Evolutionary conservation across 345 rosid species (phyloP), one percentile per base, ranked within the genome.

Genomic region (Brassica cretica): DNA sequence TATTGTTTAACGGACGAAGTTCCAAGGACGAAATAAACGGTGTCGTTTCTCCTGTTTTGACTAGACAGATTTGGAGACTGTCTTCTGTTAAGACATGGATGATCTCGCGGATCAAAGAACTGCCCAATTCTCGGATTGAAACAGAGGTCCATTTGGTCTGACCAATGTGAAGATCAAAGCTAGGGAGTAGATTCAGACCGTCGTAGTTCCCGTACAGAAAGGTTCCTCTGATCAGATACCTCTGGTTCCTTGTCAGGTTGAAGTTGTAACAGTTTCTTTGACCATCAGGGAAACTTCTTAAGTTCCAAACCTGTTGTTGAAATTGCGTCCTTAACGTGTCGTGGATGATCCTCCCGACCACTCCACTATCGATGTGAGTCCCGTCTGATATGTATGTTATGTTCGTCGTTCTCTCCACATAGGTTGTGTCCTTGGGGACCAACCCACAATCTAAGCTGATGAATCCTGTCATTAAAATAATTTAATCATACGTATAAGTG

Each of bases 271-370:
- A 73, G 41, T 73, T 73, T 62, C 60, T 41, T 32, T 21, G 5
- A 9, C 76, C 76, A 6, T 73, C 46, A 29, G 70, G 77, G 59
- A 73, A 73, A 24, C 62, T 63, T 73, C 77, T 73, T 18, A 64
- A 35, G 65, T 16, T 51, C 70, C 61, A 39, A 18, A 14, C 2
- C 15, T 72, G 75, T 41, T 72, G 66, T 16, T 72, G 66, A 39
- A 37, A 37, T 24, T 10, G 1, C 64, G 64, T 59, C 64, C 32
- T 59, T 59, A 59, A 59, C 64, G 32, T 59, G 12, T 59, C 64
- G 27, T 59, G 1, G 24, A 21, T 24, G 64, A 59, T 59, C 64
- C 32, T 59, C 32, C 64, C 7, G 15, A 10, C 15, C 32, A 24
- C 32, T 10, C 64, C 64, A 59, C 15, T 24, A 32, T 59, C 64